Percentiles rank a stretch among this genome's conserved stretches.
Evolutionary conservation across 2,329 filamentous ascomycete genomes (phyloP).

Genomic region (Zelopaecilomyces penicillatus): DNA sequence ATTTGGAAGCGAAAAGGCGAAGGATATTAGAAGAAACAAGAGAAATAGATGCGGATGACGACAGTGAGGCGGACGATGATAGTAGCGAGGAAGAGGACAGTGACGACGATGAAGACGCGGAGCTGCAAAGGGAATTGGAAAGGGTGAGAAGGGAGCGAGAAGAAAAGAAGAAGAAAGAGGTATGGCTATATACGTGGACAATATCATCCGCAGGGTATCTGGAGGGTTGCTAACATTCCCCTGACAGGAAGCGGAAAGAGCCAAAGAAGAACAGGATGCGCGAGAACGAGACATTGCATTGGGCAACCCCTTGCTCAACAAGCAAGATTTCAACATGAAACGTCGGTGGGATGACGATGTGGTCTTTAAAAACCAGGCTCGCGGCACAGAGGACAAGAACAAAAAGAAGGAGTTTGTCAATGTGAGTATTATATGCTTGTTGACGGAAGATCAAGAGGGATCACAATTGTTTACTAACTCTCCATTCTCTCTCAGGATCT

Average conservation of each 20-base stretch:
- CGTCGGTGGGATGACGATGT: constrained; percentile 96
- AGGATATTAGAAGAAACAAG: constrained; percentile 81
- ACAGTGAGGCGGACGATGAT: constrained; percentile 51
- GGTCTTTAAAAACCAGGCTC: constrained; percentile 97
- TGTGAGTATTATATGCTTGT: constrained; percentile 40
- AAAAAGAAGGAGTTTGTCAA: constrained; percentile 95
- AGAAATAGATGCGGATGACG: constrained; percentile 73
- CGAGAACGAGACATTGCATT: constrained; percentile 82
- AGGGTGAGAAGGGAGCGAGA: constrained; percentile 77
- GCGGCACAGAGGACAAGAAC: constrained; percentile 85
- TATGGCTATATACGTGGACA: constrained; percentile 7
- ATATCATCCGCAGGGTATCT: background rate
- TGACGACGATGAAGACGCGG: constrained; percentile 57
- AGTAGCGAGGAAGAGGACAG: constrained; percentile 40
- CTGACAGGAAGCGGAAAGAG: constrained; percentile 63
- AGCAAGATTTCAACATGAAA: constrained; percentile 83
- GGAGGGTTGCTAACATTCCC: background rate
- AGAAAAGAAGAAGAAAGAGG: constrained; percentile 32
- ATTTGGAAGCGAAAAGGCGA: constrained; percentile 72
- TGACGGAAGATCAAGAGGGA: background rate
- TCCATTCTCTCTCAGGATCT: constrained; percentile 51
- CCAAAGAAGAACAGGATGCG: constrained; percentile 73
- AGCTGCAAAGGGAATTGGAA: constrained; percentile 85
- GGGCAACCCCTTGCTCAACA: constrained; percentile 88
- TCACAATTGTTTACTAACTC: background rate